Percentiles rank a stretch among this genome's conserved stretches.
These are phyloP conservation scores for Saccharum officinarum DNA, from an alignment of 176 grass and related monocot genomes.

Conservation along the genomic window DNA sequence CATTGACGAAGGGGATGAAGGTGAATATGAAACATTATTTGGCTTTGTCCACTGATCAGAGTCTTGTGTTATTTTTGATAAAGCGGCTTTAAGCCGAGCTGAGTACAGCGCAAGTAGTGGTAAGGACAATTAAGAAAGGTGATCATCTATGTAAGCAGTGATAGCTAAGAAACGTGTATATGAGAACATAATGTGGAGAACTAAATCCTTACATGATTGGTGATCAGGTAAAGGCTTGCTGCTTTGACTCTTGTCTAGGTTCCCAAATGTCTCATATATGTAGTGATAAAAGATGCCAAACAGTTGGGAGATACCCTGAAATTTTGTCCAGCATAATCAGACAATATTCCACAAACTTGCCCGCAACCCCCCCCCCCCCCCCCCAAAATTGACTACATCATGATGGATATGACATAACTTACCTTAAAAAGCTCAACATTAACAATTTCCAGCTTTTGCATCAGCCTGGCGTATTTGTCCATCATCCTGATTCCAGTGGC, in stretches of 20 bases:
- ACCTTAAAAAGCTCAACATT: conserved; percentile 99
- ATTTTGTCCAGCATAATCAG: conserved; percentile 39
- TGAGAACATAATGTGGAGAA: neutral
- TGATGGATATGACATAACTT: conserved; percentile 22
- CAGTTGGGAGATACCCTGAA: conserved; percentile 83
- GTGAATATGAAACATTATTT: conserved; percentile 58
- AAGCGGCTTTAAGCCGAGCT: conserved; percentile 80
- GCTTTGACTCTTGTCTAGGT: conserved; percentile 62
- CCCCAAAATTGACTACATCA: neutral
- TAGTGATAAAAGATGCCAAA: conserved; percentile 96
- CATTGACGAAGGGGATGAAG: conserved; percentile 60
- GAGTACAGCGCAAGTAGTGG: conserved; percentile 37
- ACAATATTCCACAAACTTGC: conserved; percentile 23
- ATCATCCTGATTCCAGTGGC: conserved; percentile 76
- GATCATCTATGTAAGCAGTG: conserved; percentile 23
- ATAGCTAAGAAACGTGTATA: conserved; percentile 25
- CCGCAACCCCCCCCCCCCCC: too few species aligned
- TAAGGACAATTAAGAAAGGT: conserved; percentile 32
- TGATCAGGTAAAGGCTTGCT: conserved; percentile 63
- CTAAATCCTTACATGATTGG: conserved; percentile 63
- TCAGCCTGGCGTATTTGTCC: conserved; percentile 98
- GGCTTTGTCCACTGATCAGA: conserved; percentile 94
- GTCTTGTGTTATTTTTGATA: conserved; percentile 96
- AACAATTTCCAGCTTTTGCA: conserved; percentile 96
- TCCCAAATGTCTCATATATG: conserved; percentile 91